Base-by-base conservation (phyloP, 768 basidiomycete species). In the Tricholoma terreum region DNA sequence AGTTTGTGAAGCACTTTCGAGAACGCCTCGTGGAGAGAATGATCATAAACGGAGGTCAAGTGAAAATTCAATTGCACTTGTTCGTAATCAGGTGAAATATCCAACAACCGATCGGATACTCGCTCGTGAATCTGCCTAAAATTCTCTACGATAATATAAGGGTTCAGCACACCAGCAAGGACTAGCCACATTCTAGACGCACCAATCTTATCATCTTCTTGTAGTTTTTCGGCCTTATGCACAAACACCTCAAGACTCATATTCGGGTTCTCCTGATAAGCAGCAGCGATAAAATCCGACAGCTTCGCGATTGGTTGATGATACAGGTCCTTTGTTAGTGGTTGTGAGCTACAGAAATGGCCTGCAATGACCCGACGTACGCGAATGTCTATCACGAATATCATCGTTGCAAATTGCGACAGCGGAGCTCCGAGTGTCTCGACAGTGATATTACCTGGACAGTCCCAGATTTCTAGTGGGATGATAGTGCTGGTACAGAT, bases 331-430 rank as follows among this genome's bases (percentile, higher is more conserved):
- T 93, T 65, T 14, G 43, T 54, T 51, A n/a, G 19, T 15, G 46
- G 27, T 31, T 35, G 43, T 55, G 53, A 52, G 36, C 45, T 50
- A 27, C 36, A 40, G 34, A 55, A 21, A 14, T 31, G 17, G 12
- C 21, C 19, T 27, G 30, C 24, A 38, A 60, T 24, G 40, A 54
- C 60, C 48, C n/a, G 34, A 70, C 86, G 65, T 65, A 92, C 94
- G 72, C 94, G 89, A 54, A 97, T 95, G 66, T 98, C 96, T 61
- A 98, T 90, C 24, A 98, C 93, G 62, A 94, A 98, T 54, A 98
- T 85, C 65, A 98, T 81, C 2, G 89, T 86, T 2, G 91, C 81
- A 64, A 97, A 93, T 30, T 90, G 82, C 43, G 86, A 83, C 35
- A 97, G 80, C 7, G 89, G 83, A 7, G 83, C 79, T 19, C 84